Evolutionary conservation across 352 stramenopile genomes (phyloP).

Genomic region (Pythium aristosporum): DNA sequence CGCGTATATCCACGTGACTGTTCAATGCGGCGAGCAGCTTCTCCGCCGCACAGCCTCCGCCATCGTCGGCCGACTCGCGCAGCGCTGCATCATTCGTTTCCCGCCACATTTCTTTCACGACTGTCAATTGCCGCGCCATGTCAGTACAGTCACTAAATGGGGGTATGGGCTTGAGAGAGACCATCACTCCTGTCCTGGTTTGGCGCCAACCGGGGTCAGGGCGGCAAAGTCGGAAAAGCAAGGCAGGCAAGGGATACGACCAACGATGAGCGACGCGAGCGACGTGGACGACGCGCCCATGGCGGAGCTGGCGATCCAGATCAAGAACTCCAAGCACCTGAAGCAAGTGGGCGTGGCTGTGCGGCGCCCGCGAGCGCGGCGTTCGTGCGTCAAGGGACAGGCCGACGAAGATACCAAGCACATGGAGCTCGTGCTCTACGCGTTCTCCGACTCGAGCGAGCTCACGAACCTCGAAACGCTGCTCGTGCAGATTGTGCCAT

Average conservation of each 20-base stretch:
- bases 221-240: slow-evolving; percentile 7
- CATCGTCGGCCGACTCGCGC: neutral
- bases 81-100: slow-evolving; percentile 22
- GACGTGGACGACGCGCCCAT: slow-evolving; percentile 43
- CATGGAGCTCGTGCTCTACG: slow-evolving; percentile 75
- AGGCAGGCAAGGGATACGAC: neutral
- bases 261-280: slow-evolving; percentile 38
- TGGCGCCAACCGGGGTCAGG: slow-evolving; percentile 2
- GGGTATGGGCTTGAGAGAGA: neutral
- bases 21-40: slow-evolving; percentile 11
- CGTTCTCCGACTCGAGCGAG: slow-evolving; percentile 84
- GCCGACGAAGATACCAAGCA: slow-evolving; percentile 81
- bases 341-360: slow-evolving; percentile 83
- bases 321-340: slow-evolving; percentile 76
- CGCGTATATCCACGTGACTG: neutral
- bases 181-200: slow-evolving; percentile 15
- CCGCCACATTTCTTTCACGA: slow-evolving; percentile 22
- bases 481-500: slow-evolving; percentile 74
- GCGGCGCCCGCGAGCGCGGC: slow-evolving; percentile 61
- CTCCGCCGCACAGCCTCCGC: slow-evolving; percentile 15
- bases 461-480: slow-evolving; percentile 83
- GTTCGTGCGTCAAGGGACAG: slow-evolving; percentile 73
- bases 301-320: slow-evolving; percentile 75
- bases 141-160: slow-evolving; percentile 2
- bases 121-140: neutral